A percentile compares a stretch with the other conserved stretches of the same genome.
Evolutionary conservation across 768 basidiomycete genomes (phyloP).

Genomic region (Suillus americanus): DNA sequence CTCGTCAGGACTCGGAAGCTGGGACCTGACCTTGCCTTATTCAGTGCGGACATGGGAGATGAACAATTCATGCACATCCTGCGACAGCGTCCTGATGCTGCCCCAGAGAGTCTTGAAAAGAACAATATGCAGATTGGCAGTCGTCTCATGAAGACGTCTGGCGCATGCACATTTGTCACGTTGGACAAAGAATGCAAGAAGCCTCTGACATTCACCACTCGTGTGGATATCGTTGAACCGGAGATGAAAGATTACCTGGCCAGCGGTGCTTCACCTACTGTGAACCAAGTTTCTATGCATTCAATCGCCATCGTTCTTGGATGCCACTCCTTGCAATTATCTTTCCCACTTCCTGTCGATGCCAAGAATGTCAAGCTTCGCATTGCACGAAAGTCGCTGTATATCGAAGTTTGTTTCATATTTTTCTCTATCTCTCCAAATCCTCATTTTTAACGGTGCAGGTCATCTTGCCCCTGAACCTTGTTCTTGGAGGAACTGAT

Average conservation of each 20-base stretch:
- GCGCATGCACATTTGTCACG: slow-evolving; percentile 1
- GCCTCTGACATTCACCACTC: slow-evolving; percentile 19
- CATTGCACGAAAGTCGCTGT: slow-evolving; percentile 55
- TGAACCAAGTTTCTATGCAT: slow-evolving; percentile 10
- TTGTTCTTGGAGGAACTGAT: slow-evolving; percentile 14
- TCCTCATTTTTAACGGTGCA: not conserved
- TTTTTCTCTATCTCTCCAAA: no score
- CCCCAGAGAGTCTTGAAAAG: slow-evolving; percentile 9
- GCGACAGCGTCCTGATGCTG: slow-evolving; percentile 16
- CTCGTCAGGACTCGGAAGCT: slow-evolving; percentile 10
- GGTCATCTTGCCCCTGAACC: slow-evolving; percentile 21
- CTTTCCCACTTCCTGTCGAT: slow-evolving; percentile 47
- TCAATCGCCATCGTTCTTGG: slow-evolving; percentile 13
- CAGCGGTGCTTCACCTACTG: slow-evolving; percentile 18
- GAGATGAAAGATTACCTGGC: slow-evolving; percentile 16
- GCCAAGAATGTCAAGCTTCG: slow-evolving; percentile 37
- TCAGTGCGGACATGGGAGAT: slow-evolving; percentile 15
- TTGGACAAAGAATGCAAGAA: slow-evolving; percentile 17
- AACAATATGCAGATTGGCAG: slow-evolving; percentile 14
- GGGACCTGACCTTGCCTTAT: slow-evolving; percentile 19
- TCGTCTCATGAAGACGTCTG: not conserved
- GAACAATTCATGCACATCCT: slow-evolving; percentile 18
- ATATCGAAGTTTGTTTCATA: slow-evolving; percentile 35
- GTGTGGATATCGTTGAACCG: slow-evolving; percentile 22
- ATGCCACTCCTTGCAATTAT: slow-evolving; percentile 25